Percentiles rank a stretch among this genome's conserved stretches.
These are phyloP conservation scores for Globisporangium takayamanum DNA, from an alignment of 352 stramenopile species.

Conservation along the genomic window DNA sequence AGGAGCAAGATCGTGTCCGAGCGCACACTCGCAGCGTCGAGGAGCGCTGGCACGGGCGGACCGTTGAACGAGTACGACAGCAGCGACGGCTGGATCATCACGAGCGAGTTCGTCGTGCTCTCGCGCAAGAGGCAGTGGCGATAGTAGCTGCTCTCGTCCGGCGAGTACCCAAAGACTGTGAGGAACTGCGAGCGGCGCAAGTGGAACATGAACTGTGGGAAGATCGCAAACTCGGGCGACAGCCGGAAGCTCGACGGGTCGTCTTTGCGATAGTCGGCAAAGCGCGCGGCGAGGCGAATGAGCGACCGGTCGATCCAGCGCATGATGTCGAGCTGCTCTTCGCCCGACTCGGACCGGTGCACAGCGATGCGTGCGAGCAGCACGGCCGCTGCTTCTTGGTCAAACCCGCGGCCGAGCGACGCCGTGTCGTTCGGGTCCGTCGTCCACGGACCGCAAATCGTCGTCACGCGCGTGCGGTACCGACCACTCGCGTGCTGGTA, in stretches of 20 bases:
- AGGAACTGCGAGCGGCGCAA: slow-evolving; percentile 98
- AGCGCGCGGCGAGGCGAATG: slow-evolving; percentile 98
- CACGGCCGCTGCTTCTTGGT: slow-evolving; percentile 98
- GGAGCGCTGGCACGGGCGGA: slow-evolving; percentile 83
- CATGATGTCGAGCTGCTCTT: slow-evolving; percentile 87
- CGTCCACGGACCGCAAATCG: slow-evolving; percentile 94
- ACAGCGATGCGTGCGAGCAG: slow-evolving; percentile 91
- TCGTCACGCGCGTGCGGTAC: slow-evolving; percentile 96
- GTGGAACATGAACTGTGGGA: slow-evolving; percentile 99
- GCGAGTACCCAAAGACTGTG: slow-evolving; percentile 98
- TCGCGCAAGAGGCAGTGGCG: slow-evolving; percentile 92
- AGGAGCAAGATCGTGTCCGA: slow-evolving; percentile 98
- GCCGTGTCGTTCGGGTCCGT: slow-evolving; percentile 89
- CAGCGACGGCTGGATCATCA: slow-evolving; percentile 99
- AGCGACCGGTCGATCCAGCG: slow-evolving; percentile 94
- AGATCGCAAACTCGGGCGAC: slow-evolving; percentile 97
- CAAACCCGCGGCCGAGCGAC: slow-evolving; percentile 94
- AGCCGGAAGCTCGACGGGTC: slow-evolving; percentile 96
- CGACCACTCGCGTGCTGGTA: slow-evolving; percentile 97
- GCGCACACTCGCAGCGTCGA: slow-evolving; percentile 90
- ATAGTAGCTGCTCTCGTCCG: slow-evolving; percentile 98
- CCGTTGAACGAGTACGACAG: slow-evolving; percentile 97
- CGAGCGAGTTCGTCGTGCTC: slow-evolving; percentile 97
- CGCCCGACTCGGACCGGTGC: slow-evolving; percentile 76
- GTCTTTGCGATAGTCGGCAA: slow-evolving; percentile 98